phyloP scores from a whole-genome alignment of 2,329 filamentous ascomycete genomes.

The Trichoderma aggressivum region DNA sequence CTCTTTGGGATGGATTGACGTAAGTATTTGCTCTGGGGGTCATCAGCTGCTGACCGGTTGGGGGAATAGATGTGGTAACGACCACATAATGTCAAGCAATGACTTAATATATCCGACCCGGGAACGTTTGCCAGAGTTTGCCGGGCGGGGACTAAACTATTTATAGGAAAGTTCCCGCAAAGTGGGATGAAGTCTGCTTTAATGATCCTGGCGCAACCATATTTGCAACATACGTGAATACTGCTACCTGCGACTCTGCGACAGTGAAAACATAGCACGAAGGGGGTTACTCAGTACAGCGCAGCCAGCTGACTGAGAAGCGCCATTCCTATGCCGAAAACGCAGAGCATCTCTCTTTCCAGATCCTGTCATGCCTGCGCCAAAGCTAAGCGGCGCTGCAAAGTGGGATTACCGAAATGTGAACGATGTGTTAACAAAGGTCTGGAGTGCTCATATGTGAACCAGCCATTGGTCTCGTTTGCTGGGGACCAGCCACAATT shows the following conservation, averaged over 20 bases:
- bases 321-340: not conserved
- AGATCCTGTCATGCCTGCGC: not conserved
- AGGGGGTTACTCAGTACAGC: not conserved
- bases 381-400: not conserved
- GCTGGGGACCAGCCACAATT: not conserved
- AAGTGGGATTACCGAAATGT: not conserved
- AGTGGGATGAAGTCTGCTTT: not conserved
- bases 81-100: not conserved
- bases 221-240: not conserved
- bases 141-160: not conserved
- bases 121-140: not conserved
- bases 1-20: not conserved
- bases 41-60: not conserved
- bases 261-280: not conserved
- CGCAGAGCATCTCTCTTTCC: not conserved
- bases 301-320: not conserved
- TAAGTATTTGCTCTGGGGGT: not conserved
- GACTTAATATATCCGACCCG: not conserved
- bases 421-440: not conserved
- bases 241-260: not conserved
- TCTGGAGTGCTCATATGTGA: not conserved
- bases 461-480: not conserved
- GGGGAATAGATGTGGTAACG: not conserved
- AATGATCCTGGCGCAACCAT: not conserved
- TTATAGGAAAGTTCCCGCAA: not conserved